Evolutionary conservation across 192 early-diverging fungal species (phyloP).

Genomic region (Coemansia sp.): DNA sequence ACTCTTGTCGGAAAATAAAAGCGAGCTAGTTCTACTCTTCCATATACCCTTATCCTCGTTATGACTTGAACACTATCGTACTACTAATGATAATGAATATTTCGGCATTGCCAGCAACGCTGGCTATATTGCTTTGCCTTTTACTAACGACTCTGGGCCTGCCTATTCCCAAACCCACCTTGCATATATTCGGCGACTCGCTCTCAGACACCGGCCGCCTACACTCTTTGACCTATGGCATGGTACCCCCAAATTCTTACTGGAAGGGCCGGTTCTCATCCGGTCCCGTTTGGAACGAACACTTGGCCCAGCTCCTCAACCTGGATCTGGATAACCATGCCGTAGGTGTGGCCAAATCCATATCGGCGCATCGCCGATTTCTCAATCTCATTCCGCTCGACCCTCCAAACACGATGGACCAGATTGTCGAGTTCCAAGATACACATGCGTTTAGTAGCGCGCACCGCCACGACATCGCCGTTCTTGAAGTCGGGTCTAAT

Average conservation of each 20-base stretch:
- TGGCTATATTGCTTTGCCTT: not conserved
- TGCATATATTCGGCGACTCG: slow-evolving; percentile 47
- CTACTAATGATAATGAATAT: not conserved
- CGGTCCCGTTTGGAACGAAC: slow-evolving; percentile 46
- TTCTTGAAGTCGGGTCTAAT: slow-evolving; percentile 39
- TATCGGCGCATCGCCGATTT: slow-evolving; percentile 4
- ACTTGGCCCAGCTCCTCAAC: slow-evolving; percentile 15
- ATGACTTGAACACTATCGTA: not conserved
- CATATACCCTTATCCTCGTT: not conserved
- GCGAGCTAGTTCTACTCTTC: not conserved
- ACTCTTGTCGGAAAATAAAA: not conserved
- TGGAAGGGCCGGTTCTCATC: slow-evolving; percentile 48
- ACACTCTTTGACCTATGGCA: slow-evolving; percentile 18
- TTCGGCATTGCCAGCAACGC: not conserved
- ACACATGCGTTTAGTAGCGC: not conserved
- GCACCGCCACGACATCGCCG: slow-evolving; percentile 10
- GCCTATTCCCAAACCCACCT: slow-evolving; percentile 6
- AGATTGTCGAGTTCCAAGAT: slow-evolving; percentile 18
- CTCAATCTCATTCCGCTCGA: slow-evolving; percentile 19
- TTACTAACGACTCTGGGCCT: not conserved
- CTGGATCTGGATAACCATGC: slow-evolving; percentile 20
- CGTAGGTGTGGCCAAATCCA: slow-evolving; percentile 27
- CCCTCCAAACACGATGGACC: slow-evolving; percentile 26
- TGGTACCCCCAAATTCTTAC: slow-evolving; percentile 30
- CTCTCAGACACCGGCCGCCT: slow-evolving; percentile 42